Evolutionary conservation across 768 basidiomycete species (phyloP).

Genomic region (Pisolithus albus): DNA sequence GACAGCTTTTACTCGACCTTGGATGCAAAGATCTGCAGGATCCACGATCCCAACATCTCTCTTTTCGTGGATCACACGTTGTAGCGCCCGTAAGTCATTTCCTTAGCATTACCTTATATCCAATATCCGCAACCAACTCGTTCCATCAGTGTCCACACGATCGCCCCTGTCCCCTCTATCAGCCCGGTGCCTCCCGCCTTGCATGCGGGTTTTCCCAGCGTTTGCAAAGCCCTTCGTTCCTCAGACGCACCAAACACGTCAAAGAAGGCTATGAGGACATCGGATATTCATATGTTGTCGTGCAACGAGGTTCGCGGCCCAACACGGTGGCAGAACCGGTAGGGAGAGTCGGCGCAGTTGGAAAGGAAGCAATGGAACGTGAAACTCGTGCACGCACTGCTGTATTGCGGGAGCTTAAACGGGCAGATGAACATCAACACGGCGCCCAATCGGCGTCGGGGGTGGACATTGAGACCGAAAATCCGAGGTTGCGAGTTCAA

Average conservation of each 20-base stretch:
- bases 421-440: conserved; percentile 13
- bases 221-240: conserved; percentile 77
- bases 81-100: conserved; percentile 70
- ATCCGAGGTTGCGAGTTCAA: conserved; percentile 11
- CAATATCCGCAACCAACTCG: conserved; percentile 3
- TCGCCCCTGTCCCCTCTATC: conserved; percentile 67
- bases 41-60: conserved; percentile 29
- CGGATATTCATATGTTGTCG: conserved; percentile 84
- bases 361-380: conserved; percentile 25
- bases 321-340: conserved; percentile 6
- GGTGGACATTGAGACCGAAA: conserved; percentile 17
- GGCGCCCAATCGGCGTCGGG: conserved; percentile 23
- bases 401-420: conserved; percentile 21
- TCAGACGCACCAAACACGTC: conserved; percentile 84
- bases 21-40: conserved; percentile 55
- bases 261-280: conserved; percentile 79
- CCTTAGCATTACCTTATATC: conserved; percentile 8
- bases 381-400: conserved; percentile 9
- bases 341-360: conserved; percentile 26
- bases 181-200: conserved; percentile 43
- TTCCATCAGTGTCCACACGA: conserved; percentile 82
- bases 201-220: conserved; percentile 85
- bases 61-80: conserved; percentile 64
- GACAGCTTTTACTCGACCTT: conserved; percentile 61
- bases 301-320: conserved; percentile 75